Evolutionary conservation across 192 early-diverging fungal genomes (phyloP).

Genomic region (Diversispora eburnea): DNA sequence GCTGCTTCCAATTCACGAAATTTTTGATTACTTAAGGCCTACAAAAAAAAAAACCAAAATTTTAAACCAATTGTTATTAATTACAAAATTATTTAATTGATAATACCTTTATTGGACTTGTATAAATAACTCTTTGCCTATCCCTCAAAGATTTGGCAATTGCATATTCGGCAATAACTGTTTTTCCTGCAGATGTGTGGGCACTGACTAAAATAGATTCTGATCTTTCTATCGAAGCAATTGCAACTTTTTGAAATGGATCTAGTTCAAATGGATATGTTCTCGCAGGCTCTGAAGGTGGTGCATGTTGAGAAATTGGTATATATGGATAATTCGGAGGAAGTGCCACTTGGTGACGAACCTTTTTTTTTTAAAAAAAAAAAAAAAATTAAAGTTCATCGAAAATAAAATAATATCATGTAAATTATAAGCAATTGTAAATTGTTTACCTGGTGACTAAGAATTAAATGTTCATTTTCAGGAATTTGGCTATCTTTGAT

Average conservation of each 20-base stretch:
- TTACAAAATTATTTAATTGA: background rate
- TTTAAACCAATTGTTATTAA: background rate
- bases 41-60: background rate
- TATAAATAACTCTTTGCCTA: constrained; percentile 96
- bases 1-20: constrained; percentile 91
- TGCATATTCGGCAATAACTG: constrained; percentile 97
- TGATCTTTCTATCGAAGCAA: constrained; percentile 80
- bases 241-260: constrained; percentile 91
- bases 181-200: constrained; percentile 97
- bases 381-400: background rate
- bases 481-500: constrained; percentile 7
- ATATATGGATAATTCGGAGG: constrained; percentile 83
- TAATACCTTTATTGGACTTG: constrained; percentile 88
- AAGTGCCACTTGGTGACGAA: constrained; percentile 92
- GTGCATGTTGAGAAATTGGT: constrained; percentile 82
- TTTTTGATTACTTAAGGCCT: constrained; percentile 97
- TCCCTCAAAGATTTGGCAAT: constrained; percentile 83
- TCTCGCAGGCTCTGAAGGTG: constrained; percentile 75
- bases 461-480: constrained; percentile 11
- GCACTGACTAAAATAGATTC: constrained; percentile 96
- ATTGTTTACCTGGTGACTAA: constrained; percentile 31
- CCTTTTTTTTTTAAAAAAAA: constrained; percentile 36
- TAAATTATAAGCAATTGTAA: background rate
- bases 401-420: background rate
- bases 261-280: constrained; percentile 88